A percentile compares a stretch with the other conserved stretches of the same genome.
These are phyloP conservation scores for Acrodontium crateriforme DNA, from an alignment of 2,329 filamentous ascomycete species.

Conservation along the genomic window DNA sequence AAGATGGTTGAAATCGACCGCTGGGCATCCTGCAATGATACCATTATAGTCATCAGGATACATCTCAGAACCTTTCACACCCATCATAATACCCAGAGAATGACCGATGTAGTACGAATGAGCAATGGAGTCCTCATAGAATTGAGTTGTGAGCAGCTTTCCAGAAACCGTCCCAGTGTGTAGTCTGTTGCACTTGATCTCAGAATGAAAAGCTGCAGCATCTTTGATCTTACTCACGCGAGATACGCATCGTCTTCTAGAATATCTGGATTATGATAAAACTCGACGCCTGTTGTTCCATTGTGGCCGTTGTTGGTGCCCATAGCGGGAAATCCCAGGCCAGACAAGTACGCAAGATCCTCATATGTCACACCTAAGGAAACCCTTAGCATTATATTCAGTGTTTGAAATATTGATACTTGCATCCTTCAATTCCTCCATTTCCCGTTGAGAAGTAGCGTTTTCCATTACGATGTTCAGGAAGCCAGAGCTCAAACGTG, in stretches of 20 bases:
- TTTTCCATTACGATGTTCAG: conserved; percentile 27
- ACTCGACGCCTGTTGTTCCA: conserved; percentile 31
- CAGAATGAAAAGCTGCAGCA: no score
- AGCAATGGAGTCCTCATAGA: conserved; percentile 24
- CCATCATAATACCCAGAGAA: conserved; percentile 33
- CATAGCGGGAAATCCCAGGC: conserved; percentile 27
- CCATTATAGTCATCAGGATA: conserved; percentile 35
- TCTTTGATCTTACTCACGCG: no score
- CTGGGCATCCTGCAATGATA: conserved; percentile 31
- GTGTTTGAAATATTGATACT: conserved; percentile 3
- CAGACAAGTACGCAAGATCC: conserved; percentile 25
- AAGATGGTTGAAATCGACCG: conserved; percentile 29
- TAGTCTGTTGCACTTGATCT: no score
- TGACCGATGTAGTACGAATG: conserved; percentile 36
- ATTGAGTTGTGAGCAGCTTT: conserved; percentile 19
- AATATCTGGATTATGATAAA: conserved; percentile 33
- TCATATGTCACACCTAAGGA: conserved; percentile 17
- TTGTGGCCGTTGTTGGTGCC: conserved; percentile 31
- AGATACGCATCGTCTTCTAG: conserved; percentile 35
- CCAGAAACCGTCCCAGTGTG: conserved; percentile 18
- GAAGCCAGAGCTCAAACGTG: conserved; percentile 33
- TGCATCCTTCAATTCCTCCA: conserved; percentile 28
- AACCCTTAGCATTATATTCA: neutral
- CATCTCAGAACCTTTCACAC: conserved; percentile 30
- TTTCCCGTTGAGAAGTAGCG: conserved; percentile 28